Percentiles rank a stretch among this genome's conserved stretches.
phyloP scores from a whole-genome alignment of 2,329 filamentous ascomycete genomes.

The Colletotrichum sp. region DNA sequence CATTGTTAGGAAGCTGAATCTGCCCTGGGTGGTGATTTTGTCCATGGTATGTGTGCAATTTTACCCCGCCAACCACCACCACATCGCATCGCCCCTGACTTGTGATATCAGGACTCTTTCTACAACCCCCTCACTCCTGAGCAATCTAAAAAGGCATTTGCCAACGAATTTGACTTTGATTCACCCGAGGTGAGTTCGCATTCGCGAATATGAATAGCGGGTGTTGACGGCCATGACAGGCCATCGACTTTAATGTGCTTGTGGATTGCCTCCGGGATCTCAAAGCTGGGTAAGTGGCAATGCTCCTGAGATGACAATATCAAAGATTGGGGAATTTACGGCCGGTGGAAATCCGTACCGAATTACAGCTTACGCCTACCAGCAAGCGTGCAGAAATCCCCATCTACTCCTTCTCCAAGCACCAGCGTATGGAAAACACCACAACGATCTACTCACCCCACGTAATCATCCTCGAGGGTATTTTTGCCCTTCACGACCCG shows the following conservation, averaged over 20 bases:
- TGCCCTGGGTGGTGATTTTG: conserved; percentile 97
- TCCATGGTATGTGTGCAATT: conserved; percentile 74
- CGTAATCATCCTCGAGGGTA: conserved; percentile 93
- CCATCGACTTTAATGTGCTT: conserved; percentile 91
- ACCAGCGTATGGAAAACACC: conserved; percentile 78
- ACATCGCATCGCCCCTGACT: neutral
- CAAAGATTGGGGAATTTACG: neutral
- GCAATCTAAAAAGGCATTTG: conserved; percentile 80
- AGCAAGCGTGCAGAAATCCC: conserved; percentile 91
- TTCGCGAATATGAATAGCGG: neutral
- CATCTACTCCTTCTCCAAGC: conserved; percentile 93
- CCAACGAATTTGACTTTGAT: conserved; percentile 96
- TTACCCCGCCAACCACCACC: conserved; percentile 13
- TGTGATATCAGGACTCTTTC: conserved; percentile 78
- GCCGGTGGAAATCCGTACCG: neutral
- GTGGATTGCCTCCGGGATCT: conserved; percentile 81
- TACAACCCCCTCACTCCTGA: conserved; percentile 88
- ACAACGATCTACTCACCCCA: conserved; percentile 95
- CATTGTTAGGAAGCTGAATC: conserved; percentile 86
- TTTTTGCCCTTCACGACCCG: conserved; percentile 90
- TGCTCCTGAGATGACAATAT: neutral
- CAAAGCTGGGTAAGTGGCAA: conserved; percentile 78
- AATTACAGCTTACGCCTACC: neutral
- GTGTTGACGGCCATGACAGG: conserved; percentile 42
- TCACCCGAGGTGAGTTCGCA: conserved; percentile 66